Conservation (phyloP, 441 rosid species). For the Capsella rubella region DNA sequence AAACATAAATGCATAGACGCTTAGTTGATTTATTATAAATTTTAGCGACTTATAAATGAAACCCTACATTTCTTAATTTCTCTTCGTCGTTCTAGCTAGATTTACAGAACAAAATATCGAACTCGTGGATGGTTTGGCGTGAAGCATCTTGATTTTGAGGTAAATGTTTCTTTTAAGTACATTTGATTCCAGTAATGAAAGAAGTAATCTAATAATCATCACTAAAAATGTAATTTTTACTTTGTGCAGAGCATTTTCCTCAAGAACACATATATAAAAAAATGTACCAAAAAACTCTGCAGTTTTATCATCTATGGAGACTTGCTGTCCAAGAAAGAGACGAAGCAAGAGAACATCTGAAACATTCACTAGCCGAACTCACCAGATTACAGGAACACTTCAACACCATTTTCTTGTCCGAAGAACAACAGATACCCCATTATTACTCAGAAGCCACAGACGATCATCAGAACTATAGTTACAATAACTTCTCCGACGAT, state of each 20-base stretch:
- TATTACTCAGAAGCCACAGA: background rate
- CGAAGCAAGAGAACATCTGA: constrained; percentile 23
- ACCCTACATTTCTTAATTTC: background rate
- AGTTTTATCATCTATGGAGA: constrained; percentile 11
- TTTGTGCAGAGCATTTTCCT: background rate
- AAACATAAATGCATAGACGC: constrained; percentile 3
- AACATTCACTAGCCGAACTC: constrained; percentile 10
- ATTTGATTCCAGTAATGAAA: background rate
- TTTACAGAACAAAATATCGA: background rate
- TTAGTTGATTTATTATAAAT: constrained; percentile 2
- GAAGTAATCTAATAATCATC: background rate
- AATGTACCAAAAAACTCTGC: constrained; percentile 15
- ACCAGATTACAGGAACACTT: background rate
- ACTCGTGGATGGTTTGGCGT: background rate
- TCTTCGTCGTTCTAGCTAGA: constrained; percentile 1
- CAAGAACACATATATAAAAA: background rate
- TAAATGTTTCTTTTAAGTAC: constrained; percentile 7
- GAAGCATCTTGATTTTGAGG: background rate
- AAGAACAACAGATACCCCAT: background rate
- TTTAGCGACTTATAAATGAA: background rate
- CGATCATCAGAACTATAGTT: background rate
- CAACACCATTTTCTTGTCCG: constrained; percentile 3
- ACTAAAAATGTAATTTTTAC: background rate
- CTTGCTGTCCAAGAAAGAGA: constrained; percentile 33
- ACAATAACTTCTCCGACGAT: background rate